Conservation (phyloP, 2,329 filamentous ascomycete species). For the Coleophoma eucalyptorum region DNA sequence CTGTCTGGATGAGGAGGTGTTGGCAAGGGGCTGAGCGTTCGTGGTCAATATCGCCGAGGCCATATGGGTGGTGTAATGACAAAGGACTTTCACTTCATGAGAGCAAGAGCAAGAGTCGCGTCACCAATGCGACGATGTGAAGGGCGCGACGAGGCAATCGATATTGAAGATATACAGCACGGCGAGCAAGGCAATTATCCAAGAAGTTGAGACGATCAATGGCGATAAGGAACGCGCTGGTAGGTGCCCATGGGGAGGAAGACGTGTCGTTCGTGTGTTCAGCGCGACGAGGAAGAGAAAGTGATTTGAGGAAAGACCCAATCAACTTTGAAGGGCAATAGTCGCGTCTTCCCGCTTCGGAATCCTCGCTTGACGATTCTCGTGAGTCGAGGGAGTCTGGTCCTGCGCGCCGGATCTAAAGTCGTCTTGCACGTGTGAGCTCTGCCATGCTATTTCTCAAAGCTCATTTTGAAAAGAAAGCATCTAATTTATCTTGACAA, state of each 20-base stretch:
- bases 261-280: constrained; percentile 18
- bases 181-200: constrained; percentile 4
- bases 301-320: constrained; percentile 11
- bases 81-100: background rate
- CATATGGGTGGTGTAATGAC: background rate
- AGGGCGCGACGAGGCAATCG: background rate
- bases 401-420: too few species aligned
- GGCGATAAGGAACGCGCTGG: constrained; percentile 16
- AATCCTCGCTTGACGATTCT: too few species aligned
- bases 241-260: constrained; percentile 5
- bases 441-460: too few species aligned
- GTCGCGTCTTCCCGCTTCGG: background rate
- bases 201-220: constrained; percentile 6
- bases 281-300: constrained; percentile 15
- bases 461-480: too few species aligned
- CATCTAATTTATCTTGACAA: too few species aligned
- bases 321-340: background rate
- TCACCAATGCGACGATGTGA: background rate
- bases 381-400: too few species aligned
- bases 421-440: too few species aligned
- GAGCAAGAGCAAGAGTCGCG: background rate
- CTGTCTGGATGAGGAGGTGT: constrained; percentile 21
- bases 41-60: constrained; percentile 17
- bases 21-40: constrained; percentile 23
- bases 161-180: constrained; percentile 1